A percentile compares a stretch with the other conserved stretches of the same genome.
Evolutionary conservation across 441 rosid species (phyloP).

Genomic region (Arabidopsis lyrata): DNA sequence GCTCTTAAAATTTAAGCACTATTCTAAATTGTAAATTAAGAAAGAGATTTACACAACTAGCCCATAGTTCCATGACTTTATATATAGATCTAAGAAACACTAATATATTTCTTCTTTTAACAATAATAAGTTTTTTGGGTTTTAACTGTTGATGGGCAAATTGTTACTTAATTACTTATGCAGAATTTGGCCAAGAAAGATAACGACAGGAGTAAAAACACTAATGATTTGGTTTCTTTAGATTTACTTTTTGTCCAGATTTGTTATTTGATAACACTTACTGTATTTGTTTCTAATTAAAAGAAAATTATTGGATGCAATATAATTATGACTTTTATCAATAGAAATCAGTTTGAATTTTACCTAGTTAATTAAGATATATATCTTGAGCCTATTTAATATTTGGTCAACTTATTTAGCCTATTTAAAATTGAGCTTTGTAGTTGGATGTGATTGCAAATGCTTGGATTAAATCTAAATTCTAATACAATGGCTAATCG

Average conservation of each 20-base stretch:
- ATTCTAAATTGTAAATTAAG: conserved; percentile 1
- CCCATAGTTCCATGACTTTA: neutral
- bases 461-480: conserved; percentile 8
- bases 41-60: conserved; percentile 7
- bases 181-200: neutral
- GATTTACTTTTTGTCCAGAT: neutral
- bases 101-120: neutral
- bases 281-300: neutral
- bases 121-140: neutral
- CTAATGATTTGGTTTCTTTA: conserved; percentile 21
- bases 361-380: neutral
- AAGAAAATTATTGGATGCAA: neutral
- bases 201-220: neutral
- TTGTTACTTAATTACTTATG: neutral
- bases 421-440: neutral
- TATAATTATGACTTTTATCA: conserved; percentile 1
- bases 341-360: conserved; percentile 1
- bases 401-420: neutral
- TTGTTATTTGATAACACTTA: conserved; percentile 3
- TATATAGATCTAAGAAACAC: neutral
- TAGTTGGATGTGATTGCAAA: neutral
- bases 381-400: neutral
- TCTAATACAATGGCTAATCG: conserved; percentile 11
- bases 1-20: conserved; percentile 6
- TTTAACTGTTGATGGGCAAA: neutral